phyloP scores from a whole-genome alignment of 805 yeast species.

The Myxozyma melibiosi region DNA sequence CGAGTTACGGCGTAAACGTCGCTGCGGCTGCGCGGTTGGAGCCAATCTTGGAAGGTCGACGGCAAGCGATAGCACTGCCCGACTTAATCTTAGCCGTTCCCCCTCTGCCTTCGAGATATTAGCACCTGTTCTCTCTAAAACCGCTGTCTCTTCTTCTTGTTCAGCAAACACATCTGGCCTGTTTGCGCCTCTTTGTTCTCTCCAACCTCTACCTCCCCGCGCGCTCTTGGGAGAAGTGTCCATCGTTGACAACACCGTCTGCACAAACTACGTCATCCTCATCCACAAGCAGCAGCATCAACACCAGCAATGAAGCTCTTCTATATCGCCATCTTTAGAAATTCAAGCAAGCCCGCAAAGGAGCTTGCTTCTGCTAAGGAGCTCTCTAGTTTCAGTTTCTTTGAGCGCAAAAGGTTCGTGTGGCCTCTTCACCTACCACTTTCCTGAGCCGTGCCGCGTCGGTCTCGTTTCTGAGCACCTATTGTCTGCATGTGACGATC shows the following conservation, averaged over 20 bases:
- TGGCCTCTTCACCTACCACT: background rate
- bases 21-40: too few relatives aligned
- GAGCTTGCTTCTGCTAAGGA: slow-evolving; percentile 83
- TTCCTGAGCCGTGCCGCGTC: background rate
- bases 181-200: background rate
- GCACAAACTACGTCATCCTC: slow-evolving; percentile 1
- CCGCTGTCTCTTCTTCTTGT: background rate
- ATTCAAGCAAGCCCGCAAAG: slow-evolving; percentile 53
- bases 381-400: slow-evolving; percentile 81
- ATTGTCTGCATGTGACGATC: background rate
- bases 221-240: too few relatives aligned
- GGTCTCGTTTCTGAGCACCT: background rate
- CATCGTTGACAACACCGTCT: background rate
- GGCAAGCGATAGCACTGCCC: too few relatives aligned
- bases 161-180: background rate
- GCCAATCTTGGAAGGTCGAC: too few relatives aligned
- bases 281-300: background rate
- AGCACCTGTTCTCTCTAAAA: background rate
- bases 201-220: background rate
- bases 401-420: slow-evolving; percentile 64
- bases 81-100: too few relatives aligned
- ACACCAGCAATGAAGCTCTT: slow-evolving; percentile 81
- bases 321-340: slow-evolving; percentile 83
- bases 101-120: background rate
- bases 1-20: too few relatives aligned